A percentile compares a stretch with the other conserved stretches of the same genome.
These are phyloP conservation scores for Euclidium syriacum DNA, from an alignment of 345 rosid species.

Conservation along the genomic window DNA sequence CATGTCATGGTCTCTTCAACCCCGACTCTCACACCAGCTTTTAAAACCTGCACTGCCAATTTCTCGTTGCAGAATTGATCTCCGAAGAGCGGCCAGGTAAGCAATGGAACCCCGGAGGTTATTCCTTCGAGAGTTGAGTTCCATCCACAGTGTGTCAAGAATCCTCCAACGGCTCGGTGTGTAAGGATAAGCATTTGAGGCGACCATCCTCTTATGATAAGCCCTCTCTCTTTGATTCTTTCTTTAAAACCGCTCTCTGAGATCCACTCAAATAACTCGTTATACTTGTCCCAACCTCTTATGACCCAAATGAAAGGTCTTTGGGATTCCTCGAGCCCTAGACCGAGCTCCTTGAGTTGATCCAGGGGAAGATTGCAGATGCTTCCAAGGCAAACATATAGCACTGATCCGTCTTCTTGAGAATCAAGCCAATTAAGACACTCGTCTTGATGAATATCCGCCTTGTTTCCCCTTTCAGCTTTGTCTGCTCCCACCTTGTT, in stretches of 20 bases:
- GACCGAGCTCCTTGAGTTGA: slow-evolving; percentile 48
- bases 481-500: slow-evolving; percentile 35
- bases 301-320: too few species aligned
- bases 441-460: slow-evolving; percentile 33
- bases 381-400: too few species aligned
- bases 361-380: slow-evolving; percentile 44
- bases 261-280: slow-evolving; percentile 43
- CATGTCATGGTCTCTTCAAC: slow-evolving; percentile 44
- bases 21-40: slow-evolving; percentile 44
- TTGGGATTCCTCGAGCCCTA: too few species aligned
- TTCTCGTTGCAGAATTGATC: slow-evolving; percentile 63
- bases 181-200: slow-evolving; percentile 56
- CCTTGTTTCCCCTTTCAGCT: slow-evolving; percentile 48
- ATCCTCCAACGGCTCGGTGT: slow-evolving; percentile 46
- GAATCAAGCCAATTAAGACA: slow-evolving; percentile 47
- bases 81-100: slow-evolving; percentile 56
- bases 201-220: slow-evolving; percentile 58
- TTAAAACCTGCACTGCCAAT: slow-evolving; percentile 40
- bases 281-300: slow-evolving; percentile 1
- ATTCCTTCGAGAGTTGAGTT: slow-evolving; percentile 58
- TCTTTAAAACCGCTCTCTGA: slow-evolving; percentile 35
- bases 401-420: slow-evolving; percentile 47
- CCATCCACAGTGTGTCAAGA: slow-evolving; percentile 72
- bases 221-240: slow-evolving; percentile 41
- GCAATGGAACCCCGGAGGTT: slow-evolving; percentile 43